Evolutionary conservation across 2,329 filamentous ascomycete species (phyloP).

Genomic region (Diaporthe vaccinii): DNA sequence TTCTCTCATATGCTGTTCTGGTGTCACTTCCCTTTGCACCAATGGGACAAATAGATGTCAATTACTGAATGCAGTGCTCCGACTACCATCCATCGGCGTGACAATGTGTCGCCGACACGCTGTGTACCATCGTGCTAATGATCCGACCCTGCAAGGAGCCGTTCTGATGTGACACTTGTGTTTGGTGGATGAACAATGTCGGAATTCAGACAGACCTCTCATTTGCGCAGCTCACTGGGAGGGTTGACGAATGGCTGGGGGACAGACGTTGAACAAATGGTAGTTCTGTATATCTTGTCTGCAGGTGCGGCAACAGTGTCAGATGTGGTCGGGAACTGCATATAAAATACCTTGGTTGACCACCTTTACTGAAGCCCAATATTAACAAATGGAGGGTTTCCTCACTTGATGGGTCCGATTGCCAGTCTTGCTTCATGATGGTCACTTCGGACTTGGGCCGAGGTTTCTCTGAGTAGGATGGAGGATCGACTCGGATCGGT

Average conservation of each 20-base stretch:
- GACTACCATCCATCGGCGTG: neutral
- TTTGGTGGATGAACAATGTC: no score
- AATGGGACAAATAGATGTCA: neutral
- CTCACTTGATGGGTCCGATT: conserved; percentile 18
- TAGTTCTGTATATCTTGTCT: neutral
- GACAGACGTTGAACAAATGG: conserved; percentile 32
- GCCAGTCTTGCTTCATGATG: conserved; percentile 29
- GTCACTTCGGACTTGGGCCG: conserved; percentile 25
- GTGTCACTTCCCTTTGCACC: neutral
- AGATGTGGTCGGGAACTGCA: neutral
- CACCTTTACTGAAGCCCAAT: neutral
- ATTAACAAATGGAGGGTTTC: neutral
- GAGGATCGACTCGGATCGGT: neutral
- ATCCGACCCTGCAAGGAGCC: neutral
- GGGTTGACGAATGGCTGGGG: conserved; percentile 40
- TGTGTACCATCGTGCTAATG: neutral
- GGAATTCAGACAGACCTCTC: neutral
- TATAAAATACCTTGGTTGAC: neutral
- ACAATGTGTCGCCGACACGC: neutral
- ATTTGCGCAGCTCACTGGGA: conserved; percentile 5
- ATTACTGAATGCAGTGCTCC: neutral
- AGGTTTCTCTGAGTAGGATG: conserved; percentile 33
- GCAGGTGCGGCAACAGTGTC: neutral
- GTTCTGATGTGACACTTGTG: neutral
- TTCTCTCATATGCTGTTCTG: neutral